Evolutionary conservation across 2,329 filamentous ascomycete genomes (phyloP), one percentile per base, ranked within the genome.

Genomic region (Akanthomyces lecanii): DNA sequence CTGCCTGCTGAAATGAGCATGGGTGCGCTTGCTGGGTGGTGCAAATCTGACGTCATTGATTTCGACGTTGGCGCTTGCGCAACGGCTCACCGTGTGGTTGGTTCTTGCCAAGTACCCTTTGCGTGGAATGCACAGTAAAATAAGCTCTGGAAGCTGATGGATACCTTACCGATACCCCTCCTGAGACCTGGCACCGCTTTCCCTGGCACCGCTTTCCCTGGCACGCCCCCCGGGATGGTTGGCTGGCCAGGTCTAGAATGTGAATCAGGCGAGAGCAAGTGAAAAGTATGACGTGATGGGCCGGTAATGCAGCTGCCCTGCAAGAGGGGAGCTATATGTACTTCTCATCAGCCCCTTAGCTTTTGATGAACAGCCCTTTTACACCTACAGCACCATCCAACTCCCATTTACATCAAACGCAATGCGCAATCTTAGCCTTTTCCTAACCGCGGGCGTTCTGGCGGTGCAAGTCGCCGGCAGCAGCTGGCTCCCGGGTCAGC

Each of bases 361-460:
- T 36, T 28, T 53, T 30, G 3, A 4, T 45, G 8, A 28, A 44
- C 47, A 18, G 10, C 3, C 30, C 11, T 23, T 28, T 6, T 38
- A 8, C 21, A 25, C n/a, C 16, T n/a, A 36, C 48, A 18, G 38
- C 16, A 14, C 16, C 16, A 28, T 21, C 23, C 21, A 48, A 48
- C 44, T 40, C 6, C 53, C 53, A 44, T 42, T 23, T 10, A 55
- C 60, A 50, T 40, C 44, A 45, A n/a, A 53, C 51, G 86, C 66
- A 66, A 97, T 97, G 93, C 95, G 86, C 82, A 85, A 95, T 77
- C 77, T 91, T 72, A 81, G 84, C 66, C 84, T 87, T 73, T 75
- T 91, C 77, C 78, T 94, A 68, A 81, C 91, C 71, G 81, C 91
- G 72, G 85, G 86, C 16, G 52, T 42, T 71, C 79, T 96, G 64